Evolutionary conservation across 805 yeast genomes (phyloP), one percentile per base, ranked within the genome.

Genomic region (Kodamaea restingae): DNA sequence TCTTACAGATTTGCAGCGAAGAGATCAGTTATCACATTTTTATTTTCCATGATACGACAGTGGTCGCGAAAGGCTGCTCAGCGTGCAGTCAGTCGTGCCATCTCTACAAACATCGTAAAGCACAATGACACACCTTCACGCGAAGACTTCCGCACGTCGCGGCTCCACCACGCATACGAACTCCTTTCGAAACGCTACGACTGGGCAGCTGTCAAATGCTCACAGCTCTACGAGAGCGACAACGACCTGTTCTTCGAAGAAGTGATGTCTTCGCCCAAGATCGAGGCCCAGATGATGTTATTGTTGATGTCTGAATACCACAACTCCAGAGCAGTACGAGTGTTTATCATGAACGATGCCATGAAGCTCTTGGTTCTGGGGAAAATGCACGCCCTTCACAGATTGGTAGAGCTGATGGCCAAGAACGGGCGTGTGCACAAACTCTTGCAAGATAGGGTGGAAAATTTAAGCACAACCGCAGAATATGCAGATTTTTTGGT

Each of bases 291-390:
- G 8, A 33, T 57, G 40, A 38, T 55, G 17, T 31, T 42, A n/a
- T 48, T 47, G 17, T 14, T 58, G 17, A 28, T 46, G 25, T 14
- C 21, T 10, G 42, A 45, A 14, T 54, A 45, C 32, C 32, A 40
- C 36, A 38, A 34, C 10, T 55, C 60, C 7, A 28, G 39, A 9
- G 51, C 58, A 2, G 38, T 58, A 7, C 42, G 58, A 18, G 42
- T 49, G 4, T 32, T 56, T 8, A 24, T 61, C 4, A 32, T 52
- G 11, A 38, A 46, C 15, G 61, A 56, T 30, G 34, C 33, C 12
- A 12, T 39, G 15, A 39, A 33, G 31, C 31, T 39, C 28, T 24
- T 39, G 22, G 24, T 22, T 14, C 17, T 14, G 17, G 44, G 41
- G 5, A 42, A 54, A 7, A 34, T 24, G 18, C 48, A 41, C 1